Percentiles rank a stretch among this genome's conserved stretches.
Conservation (phyloP, 2,329 filamentous ascomycete genomes). For the Trichoderma sp. region DNA sequence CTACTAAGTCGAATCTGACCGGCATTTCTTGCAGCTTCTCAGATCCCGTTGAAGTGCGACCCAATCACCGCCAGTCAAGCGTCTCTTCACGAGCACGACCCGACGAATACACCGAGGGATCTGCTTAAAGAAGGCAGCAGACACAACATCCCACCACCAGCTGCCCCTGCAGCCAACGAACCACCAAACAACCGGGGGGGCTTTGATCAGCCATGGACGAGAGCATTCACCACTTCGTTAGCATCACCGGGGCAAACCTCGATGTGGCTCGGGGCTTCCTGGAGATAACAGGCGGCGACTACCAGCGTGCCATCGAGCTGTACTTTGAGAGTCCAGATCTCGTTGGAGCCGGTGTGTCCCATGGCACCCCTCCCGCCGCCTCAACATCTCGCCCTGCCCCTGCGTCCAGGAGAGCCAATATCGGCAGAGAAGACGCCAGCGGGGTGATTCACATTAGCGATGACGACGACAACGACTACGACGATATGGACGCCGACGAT, state of each 20-base stretch:
- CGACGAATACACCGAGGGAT: background rate
- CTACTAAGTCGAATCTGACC: background rate
- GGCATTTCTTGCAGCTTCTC: conserved; percentile 15
- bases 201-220: conserved; percentile 56
- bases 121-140: background rate
- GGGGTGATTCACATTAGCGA: conserved; percentile 70
- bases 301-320: conserved; percentile 82
- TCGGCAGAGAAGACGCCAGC: conserved; percentile 35
- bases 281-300: conserved; percentile 76
- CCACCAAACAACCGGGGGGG: background rate
- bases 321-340: conserved; percentile 87
- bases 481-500: conserved; percentile 35
- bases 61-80: background rate
- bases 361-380: conserved; percentile 19
- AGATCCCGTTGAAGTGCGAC: background rate
- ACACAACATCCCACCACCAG: background rate
- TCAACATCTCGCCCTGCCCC: conserved; percentile 32
- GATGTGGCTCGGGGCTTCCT: conserved; percentile 80
- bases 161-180: background rate
- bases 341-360: conserved; percentile 34
- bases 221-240: conserved; percentile 72
- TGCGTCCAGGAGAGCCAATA: conserved; percentile 26
- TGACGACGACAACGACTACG: conserved; percentile 70
- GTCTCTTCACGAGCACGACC: background rate
- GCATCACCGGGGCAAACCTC: conserved; percentile 73